phyloP scores from a whole-genome alignment of 495 filamentous ascomycete genomes.

The Tuber microsphaerosporum region DNA sequence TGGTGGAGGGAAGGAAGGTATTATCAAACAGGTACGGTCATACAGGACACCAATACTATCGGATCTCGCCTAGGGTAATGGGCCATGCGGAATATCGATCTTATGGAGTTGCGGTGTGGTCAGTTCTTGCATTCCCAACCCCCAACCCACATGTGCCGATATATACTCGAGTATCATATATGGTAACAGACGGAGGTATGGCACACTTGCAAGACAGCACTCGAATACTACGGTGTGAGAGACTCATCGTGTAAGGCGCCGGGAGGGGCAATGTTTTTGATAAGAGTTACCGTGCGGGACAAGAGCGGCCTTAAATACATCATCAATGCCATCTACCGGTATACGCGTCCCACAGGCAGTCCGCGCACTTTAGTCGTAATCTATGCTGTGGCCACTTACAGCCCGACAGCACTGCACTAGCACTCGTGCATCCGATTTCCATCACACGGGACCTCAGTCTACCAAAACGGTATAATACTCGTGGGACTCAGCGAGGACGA shows the following conservation, averaged over 20 bases:
- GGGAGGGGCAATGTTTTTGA: not conserved
- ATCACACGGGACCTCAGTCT: not conserved
- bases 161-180: too few relatives aligned
- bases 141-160: not conserved
- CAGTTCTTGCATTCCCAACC: not conserved
- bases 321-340: not conserved
- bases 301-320: not conserved
- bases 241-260: not conserved
- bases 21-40: not conserved
- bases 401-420: not conserved
- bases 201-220: not conserved
- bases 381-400: not conserved
- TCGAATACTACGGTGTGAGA: not conserved
- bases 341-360: not conserved
- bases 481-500: not conserved
- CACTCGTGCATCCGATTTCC: not conserved
- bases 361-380: not conserved
- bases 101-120: not conserved
- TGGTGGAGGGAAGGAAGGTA: not conserved
- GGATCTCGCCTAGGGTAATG: not conserved
- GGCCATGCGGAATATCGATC: not conserved
- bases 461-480: not conserved
- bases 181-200: not conserved
- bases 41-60: not conserved
- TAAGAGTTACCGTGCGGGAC: not conserved